These are phyloP conservation scores for Heimioporus retisporus DNA, from an alignment of 1,284 basidiomycete genomes.

Conservation along the genomic window DNA sequence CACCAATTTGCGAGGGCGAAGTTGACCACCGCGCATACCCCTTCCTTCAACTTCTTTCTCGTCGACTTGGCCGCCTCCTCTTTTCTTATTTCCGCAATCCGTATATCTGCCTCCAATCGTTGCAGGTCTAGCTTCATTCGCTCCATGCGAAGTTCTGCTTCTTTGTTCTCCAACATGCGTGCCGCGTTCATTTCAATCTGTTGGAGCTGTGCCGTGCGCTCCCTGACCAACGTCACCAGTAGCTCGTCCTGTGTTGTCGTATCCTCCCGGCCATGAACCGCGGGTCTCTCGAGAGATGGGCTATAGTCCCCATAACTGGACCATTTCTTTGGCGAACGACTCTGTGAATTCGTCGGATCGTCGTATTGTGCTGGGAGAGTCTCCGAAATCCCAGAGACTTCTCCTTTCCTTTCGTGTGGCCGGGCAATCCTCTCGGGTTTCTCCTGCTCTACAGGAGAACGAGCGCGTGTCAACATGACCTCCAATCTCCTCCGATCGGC, in stretches of 20 bases:
- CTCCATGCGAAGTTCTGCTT: neutral
- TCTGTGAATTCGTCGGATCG: neutral
- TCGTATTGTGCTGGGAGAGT: neutral
- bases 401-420: neutral
- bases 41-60: neutral
- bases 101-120: neutral
- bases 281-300: neutral
- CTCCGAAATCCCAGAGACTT: neutral
- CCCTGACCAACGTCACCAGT: neutral
- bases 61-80: neutral
- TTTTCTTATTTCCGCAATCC: neutral
- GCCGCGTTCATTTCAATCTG: neutral
- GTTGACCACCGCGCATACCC: too few species aligned
- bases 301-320: neutral
- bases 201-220: neutral
- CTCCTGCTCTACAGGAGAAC: neutral
- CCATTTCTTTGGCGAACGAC: neutral
- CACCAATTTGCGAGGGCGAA: too few species aligned
- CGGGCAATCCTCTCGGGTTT: neutral
- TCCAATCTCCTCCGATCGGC: conserved; percentile 10
- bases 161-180: neutral
- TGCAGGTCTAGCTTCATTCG: neutral
- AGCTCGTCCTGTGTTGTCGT: neutral
- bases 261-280: neutral
- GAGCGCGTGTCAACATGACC: neutral